Percentiles rank a stretch among this genome's conserved stretches.
Evolutionary conservation across 2,329 filamentous ascomycete species (phyloP).

Genomic region (Colletotrichum cereale): DNA sequence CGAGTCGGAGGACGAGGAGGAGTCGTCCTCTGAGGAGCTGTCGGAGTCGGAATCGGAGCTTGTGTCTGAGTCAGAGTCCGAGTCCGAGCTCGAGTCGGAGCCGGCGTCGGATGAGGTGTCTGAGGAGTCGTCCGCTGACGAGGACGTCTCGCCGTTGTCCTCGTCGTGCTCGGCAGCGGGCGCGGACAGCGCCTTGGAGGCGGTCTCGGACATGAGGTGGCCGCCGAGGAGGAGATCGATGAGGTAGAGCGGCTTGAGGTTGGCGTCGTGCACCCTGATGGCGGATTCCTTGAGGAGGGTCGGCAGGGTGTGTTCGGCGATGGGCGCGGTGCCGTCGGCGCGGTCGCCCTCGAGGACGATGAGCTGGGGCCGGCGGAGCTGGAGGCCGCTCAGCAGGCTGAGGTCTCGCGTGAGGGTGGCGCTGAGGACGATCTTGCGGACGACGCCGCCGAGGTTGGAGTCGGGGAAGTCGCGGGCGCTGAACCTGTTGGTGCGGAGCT

Average conservation of each 20-base stretch:
- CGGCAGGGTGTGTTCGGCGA: conserved; percentile 69
- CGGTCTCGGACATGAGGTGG: conserved; percentile 54
- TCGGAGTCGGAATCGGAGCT: conserved; percentile 36
- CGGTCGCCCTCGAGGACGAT: conserved; percentile 76
- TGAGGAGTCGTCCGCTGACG: conserved; percentile 47
- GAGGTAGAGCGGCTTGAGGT: conserved; percentile 86
- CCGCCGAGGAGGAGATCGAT: conserved; percentile 77
- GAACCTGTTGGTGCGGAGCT: conserved; percentile 63
- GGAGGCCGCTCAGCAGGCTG: conserved; percentile 80
- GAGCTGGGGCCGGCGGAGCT: conserved; percentile 79
- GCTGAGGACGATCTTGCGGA: conserved; percentile 88
- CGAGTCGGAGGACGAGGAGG: conserved; percentile 38
- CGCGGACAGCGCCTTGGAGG: conserved; percentile 33
- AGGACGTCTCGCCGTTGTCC: conserved; percentile 48
- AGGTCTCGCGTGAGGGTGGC: conserved; percentile 93
- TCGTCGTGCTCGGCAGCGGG: conserved; percentile 39
- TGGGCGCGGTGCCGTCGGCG: conserved; percentile 53
- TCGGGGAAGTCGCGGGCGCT: conserved; percentile 67
- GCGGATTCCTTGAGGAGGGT: conserved; percentile 72
- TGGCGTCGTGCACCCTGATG: conserved; percentile 76
- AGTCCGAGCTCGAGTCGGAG: conserved; percentile 51
- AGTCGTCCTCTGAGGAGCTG: conserved; percentile 41
- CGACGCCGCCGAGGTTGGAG: conserved; percentile 66
- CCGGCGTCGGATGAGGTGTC: conserved; percentile 49
- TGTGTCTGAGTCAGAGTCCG: conserved; percentile 46